Evolutionary conservation across 2,329 filamentous ascomycete species (phyloP), one percentile per base, ranked within the genome.

Genomic region (Rugonectria rugulosa): DNA sequence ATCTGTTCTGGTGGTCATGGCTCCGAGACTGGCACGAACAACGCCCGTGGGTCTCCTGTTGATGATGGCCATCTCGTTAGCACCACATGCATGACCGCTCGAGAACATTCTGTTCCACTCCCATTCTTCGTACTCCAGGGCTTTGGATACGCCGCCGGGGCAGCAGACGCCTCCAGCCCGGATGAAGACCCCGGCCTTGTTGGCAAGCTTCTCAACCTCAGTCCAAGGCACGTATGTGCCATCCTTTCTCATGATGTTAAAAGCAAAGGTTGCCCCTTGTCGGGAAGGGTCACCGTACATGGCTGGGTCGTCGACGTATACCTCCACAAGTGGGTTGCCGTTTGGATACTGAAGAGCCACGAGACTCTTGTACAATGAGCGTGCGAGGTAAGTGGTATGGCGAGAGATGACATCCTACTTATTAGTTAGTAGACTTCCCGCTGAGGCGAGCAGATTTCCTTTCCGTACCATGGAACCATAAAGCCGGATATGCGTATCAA

Each of bases 211-310:
- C 70, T 89, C 87, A n/a, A 88, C 82, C 2, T 81, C 77, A 2
- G 78, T 78, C 64, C 86, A 87, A 1, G 82, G 77, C 24, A 87
- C 72, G 61, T 82, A 80, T 1, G 71, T 72, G 1, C 85, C 85
- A 53, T 82, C 77, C 3, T 77, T 68, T n/a, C 71, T 71, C 21
- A 80, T 70, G 11, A 89, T 71, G 59, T 88, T 90, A 72, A 90
- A 88, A 2, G 86, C 83, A 19, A 90, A 73, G 0, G 84, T 88
- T 1, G 85, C 79, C 2, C 87, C 86, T 67, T 88, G 84, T 17
- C 77, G 77, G 14, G 65, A 71, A 1, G 81, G 64, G 63, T 87
- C 78, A 4, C 77, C 80, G 43, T 83, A 86, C 8, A 75, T 57
- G 26, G 41, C 45, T 68, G 12, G 63, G 1, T 72, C 73, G 27